Conservation (phyloP, 805 yeast species). For the Nakazawaea siamensis region DNA sequence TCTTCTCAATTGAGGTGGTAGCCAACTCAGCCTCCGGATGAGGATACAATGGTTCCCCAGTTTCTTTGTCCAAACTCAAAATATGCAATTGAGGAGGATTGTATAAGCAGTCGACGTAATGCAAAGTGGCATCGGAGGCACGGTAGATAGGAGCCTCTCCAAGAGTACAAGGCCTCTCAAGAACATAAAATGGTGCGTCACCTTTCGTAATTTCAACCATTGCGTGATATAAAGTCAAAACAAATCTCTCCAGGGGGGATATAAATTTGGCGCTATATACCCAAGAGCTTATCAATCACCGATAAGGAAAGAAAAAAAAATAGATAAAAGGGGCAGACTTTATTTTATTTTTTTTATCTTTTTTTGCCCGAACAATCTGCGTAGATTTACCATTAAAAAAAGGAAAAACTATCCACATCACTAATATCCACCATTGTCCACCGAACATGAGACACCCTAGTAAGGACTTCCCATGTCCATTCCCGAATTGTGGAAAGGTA, state of each 20-base stretch:
- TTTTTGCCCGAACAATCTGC: no score
- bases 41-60: slow-evolving; percentile 16
- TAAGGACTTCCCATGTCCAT: no score
- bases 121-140: slow-evolving; percentile 22
- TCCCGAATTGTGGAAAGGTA: no score
- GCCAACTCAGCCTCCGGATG: slow-evolving; percentile 11
- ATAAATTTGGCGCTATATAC: background rate
- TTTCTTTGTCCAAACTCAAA: slow-evolving; percentile 16
- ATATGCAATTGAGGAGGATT: slow-evolving; percentile 20
- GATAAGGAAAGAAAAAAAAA: background rate
- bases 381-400: no score
- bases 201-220: slow-evolving; percentile 1
- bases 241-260: background rate
- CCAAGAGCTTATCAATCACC: background rate
- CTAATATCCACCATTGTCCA: no score
- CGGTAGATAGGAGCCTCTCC: slow-evolving; percentile 28
- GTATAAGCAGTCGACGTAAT: slow-evolving; percentile 22
- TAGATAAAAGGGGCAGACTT: no score
- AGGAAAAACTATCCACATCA: no score
- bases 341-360: no score
- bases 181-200: slow-evolving; percentile 13
- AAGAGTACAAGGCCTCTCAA: slow-evolving; percentile 19
- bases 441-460: no score
- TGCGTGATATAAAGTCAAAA: no score
- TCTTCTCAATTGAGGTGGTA: slow-evolving; percentile 9